Evolutionary conservation across 495 filamentous ascomycete genomes (phyloP), one percentile per base, ranked within the genome.

Genomic region (Umbilicaria muhlenbergii): DNA sequence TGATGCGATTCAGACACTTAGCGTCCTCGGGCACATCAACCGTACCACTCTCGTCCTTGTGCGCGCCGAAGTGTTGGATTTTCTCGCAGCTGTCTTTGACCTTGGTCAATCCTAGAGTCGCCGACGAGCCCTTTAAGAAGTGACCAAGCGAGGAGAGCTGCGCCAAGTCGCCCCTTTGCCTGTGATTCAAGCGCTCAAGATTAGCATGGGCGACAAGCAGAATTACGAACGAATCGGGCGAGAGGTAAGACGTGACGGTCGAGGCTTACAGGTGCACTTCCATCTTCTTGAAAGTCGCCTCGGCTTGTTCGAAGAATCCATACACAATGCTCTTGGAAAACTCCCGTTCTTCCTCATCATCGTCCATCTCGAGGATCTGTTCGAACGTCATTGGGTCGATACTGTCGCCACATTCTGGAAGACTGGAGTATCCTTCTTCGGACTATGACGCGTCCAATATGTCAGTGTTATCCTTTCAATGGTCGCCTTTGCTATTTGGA

Each of bases 81-180:
- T 92, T 83, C 61, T 95, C 89, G 60, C 91, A 98, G 43, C 73
- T 77, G 52, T 95, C 87, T 58, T 85, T 85, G 55, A 98, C 82
- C 64, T 93, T 92, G 52, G 68, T 83, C 34, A 98, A 73, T 17
- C 91, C 91, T 40, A 98, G 76, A 6, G 92, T 96, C 15, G 91
- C 91, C 10, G 89, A 94, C n/a, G 89, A 95, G 34, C 91, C 91
- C 63, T 98, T 98, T 42, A 98, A 68, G 66, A 94, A 98, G 63
- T 98, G 91, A 18, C 91, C 91, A 19, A 93, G 76, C 13, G 67
- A 68, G 14, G 88, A 94, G 13, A 98, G 77, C 43, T 76, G 64
- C 3, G 59, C 58, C 33, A 95, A 77, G 46, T 93, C 69, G 47
- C 66, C 64, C 11, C 68, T 52, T 48, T 71, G 56, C 32, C 89